Evolutionary conservation across 2,329 filamentous ascomycete genomes (phyloP).

Genomic region (Canariomyces notabilis): DNA sequence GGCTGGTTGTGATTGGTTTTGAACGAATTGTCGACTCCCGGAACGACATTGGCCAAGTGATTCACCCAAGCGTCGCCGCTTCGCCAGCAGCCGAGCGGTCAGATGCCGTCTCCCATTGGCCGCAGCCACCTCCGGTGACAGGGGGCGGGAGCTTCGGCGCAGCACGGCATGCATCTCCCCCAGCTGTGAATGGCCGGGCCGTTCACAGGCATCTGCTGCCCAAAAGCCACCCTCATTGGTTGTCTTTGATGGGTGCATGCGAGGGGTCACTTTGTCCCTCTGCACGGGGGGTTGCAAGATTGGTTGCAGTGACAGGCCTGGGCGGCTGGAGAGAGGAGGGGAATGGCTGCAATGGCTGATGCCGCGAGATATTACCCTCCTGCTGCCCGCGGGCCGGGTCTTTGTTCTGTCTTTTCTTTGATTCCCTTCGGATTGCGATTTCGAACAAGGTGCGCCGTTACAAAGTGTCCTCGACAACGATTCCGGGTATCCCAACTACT

Average conservation of each 20-base stretch:
- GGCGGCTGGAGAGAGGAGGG: slow-evolving; percentile 25
- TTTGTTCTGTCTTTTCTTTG: slow-evolving; percentile 11
- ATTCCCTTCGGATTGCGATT: slow-evolving; percentile 1
- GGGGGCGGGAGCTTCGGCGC: slow-evolving; percentile 23
- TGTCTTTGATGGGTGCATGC: slow-evolving; percentile 14
- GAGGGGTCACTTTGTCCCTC: slow-evolving; percentile 6
- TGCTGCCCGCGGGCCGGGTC: slow-evolving; percentile 10
- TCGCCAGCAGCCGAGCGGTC: slow-evolving; percentile 22
- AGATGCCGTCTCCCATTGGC: slow-evolving; percentile 19
- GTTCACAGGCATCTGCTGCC: slow-evolving; percentile 10
- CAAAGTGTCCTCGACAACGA: slow-evolving; percentile 3
- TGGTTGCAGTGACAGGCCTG: slow-evolving; percentile 18
- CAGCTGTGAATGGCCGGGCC: slow-evolving; percentile 18
- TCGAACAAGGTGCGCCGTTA: too few relatives aligned
- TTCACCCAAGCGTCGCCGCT: slow-evolving; percentile 17
- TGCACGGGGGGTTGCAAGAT: slow-evolving; percentile 16
- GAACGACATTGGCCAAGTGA: slow-evolving; percentile 18
- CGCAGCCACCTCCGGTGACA: slow-evolving; percentile 12
- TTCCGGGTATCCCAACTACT: background rate
- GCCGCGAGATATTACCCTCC: slow-evolving; percentile 24
- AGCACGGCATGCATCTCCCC: slow-evolving; percentile 16
- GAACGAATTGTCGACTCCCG: background rate
- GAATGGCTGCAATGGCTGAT: slow-evolving; percentile 15
- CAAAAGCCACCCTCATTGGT: slow-evolving; percentile 22
- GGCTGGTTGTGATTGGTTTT: slow-evolving; percentile 16